Conservation (phyloP, 345 rosid species). For the Lumnitzera racemosa region DNA sequence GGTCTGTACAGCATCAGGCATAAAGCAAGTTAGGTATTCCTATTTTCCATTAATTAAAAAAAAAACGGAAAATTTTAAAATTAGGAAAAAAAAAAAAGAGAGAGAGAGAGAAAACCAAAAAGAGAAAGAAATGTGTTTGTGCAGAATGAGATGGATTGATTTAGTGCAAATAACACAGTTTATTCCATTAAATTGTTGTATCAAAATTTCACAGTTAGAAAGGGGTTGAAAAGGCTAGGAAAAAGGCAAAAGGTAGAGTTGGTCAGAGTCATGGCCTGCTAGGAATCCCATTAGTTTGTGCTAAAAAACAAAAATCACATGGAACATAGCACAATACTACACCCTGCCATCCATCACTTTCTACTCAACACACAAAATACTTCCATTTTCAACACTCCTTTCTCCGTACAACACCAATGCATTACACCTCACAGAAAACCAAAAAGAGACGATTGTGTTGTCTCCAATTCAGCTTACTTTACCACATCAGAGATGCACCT, state of each 20-base stretch:
- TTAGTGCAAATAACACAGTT: not conserved
- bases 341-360: slow-evolving; percentile 11
- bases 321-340: slow-evolving; percentile 15
- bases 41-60: too few relatives aligned
- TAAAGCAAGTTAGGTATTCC: too few relatives aligned
- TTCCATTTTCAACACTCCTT: slow-evolving; percentile 5
- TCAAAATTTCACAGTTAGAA: too few relatives aligned
- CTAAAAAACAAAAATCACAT: slow-evolving; percentile 45
- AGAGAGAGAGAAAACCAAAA: too few relatives aligned
- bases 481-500: too few relatives aligned
- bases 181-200: not conserved
- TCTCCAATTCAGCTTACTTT: not conserved
- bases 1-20: not conserved
- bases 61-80: too few relatives aligned
- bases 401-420: not conserved
- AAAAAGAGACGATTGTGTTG: not conserved
- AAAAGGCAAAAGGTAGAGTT: slow-evolving; percentile 10
- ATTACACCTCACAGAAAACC: not conserved
- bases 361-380: slow-evolving; percentile 1
- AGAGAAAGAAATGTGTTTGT: too few relatives aligned
- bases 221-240: too few relatives aligned
- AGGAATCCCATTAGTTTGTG: slow-evolving; percentile 29
- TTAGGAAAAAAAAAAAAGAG: too few relatives aligned
- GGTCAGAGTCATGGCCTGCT: slow-evolving; percentile 27
- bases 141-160: too few relatives aligned